Evolutionary conservation across 2,329 filamentous ascomycete genomes (phyloP).

Genomic region (Calonectria hawksworthii): DNA sequence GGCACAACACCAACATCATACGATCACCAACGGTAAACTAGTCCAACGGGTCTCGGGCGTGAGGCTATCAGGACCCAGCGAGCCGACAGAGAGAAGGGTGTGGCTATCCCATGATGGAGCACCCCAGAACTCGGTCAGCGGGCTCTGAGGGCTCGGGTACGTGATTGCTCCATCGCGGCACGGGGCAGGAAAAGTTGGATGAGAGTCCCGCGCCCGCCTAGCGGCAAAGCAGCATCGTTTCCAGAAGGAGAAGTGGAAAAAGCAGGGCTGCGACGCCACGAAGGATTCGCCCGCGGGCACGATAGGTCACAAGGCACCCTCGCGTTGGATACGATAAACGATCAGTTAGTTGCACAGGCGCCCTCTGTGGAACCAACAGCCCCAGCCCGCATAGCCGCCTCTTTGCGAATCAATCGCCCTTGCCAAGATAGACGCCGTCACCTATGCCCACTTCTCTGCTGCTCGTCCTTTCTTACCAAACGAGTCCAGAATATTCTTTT

Average conservation of each 20-base stretch:
- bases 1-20: background rate
- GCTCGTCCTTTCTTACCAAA: background rate
- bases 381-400: background rate
- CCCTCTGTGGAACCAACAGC: background rate
- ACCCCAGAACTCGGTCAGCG: background rate
- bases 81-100: background rate
- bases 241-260: background rate
- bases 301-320: background rate
- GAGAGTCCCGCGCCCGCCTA: background rate
- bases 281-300: background rate
- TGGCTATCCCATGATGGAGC: background rate
- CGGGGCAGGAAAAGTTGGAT: background rate
- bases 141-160: background rate
- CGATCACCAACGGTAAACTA: background rate
- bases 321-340: background rate
- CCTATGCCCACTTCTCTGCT: background rate
- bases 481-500: background rate
- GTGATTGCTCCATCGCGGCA: background rate
- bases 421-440: background rate
- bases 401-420: background rate
- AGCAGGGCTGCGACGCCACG: background rate
- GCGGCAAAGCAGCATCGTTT: background rate
- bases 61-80: background rate
- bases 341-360: constrained; percentile 6
- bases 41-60: background rate